These are phyloP conservation scores for Fusarium algeriense DNA, from an alignment of 2,329 filamentous ascomycete genomes.

Conservation along the genomic window DNA sequence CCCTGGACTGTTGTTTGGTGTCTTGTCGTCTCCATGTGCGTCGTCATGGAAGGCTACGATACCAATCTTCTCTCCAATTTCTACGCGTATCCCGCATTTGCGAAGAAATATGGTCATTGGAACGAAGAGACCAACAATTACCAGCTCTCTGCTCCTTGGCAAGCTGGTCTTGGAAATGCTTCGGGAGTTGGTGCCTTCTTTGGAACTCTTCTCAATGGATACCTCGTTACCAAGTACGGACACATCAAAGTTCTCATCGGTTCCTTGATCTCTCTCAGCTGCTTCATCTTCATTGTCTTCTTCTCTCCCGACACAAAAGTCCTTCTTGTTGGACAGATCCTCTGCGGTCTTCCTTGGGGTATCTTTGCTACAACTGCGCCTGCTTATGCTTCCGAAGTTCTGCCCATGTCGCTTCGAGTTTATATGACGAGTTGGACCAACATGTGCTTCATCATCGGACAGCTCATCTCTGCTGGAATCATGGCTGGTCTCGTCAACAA, in stretches of 20 bases:
- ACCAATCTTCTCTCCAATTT: conserved; percentile 54
- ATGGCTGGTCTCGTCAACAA: conserved; percentile 46
- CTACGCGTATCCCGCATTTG: conserved; percentile 51
- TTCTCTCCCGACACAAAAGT: conserved; percentile 56
- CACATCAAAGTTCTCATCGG: conserved; percentile 60
- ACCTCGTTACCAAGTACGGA: conserved; percentile 58
- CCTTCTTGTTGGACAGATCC: conserved; percentile 58
- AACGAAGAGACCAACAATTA: conserved; percentile 44
- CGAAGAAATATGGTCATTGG: conserved; percentile 49
- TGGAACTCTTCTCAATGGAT: conserved; percentile 62
- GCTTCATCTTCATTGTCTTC: conserved; percentile 62
- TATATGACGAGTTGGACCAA: conserved; percentile 62
- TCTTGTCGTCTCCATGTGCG: conserved; percentile 51
- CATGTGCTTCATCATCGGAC: conserved; percentile 62
- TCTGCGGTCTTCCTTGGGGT: conserved; percentile 62
- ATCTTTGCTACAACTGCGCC: conserved; percentile 59
- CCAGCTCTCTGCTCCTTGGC: conserved; percentile 63
- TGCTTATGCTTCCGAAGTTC: conserved; percentile 61
- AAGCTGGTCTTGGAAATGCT: conserved; percentile 61
- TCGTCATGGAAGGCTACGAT: conserved; percentile 61
- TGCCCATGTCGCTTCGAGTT: conserved; percentile 54
- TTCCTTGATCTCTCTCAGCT: conserved; percentile 53
- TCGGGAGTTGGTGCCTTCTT: conserved; percentile 61
- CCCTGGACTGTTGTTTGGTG: conserved; percentile 56
- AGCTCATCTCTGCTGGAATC: conserved; percentile 56